Evolutionary conservation across 1,139 yeast genomes (phyloP), one percentile per base, ranked within the genome.

Genomic region (Saccharomyces hybrid): DNA sequence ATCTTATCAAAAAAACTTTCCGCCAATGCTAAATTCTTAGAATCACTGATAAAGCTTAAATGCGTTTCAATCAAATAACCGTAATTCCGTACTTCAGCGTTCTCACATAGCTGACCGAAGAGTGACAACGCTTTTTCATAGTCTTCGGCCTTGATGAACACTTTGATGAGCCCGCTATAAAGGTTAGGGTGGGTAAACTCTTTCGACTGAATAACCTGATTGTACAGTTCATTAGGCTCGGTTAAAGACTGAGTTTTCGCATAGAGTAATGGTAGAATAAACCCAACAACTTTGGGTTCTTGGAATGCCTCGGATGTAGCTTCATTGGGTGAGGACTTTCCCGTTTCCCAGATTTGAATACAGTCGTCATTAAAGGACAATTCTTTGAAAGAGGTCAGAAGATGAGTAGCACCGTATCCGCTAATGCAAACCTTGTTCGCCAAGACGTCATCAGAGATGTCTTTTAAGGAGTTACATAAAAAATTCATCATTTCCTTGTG

Each of bases 41-140:
- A 86, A 59, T 81, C 82, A 47, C 96, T 95, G 65, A 90, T 84
- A 64, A 90, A 88, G 3, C 86, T 78, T 59, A 86, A 76, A 70
- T 87, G 96, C 51, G 86, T 83, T 68, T 85, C 86, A 48, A 77
- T 73, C 63, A 81, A 67, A 53, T 80, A 76, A 54, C 80, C 74
- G 49, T 67, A 63, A 28, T 68, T 66, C 60, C 58, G 66, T 46
- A 61, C 59, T 60, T 65, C 42, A 58, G 64, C 54, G 54, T 64
- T 55, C 59, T 67, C 63, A 60, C 78, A 77, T 50, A 81, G 65
- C 52, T 73, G 74, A 51, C 73, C 71, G 63, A 79, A 81, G 41
- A 79, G 69, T 19, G 70, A 70, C 55, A 81, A 62, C 2, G 88
- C 87, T 56, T 74, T 75, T 44, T 75, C 73, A 34, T 75, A 73